Evolutionary conservation across 331 rosid species (phyloP).

Genomic region (Malus hybrid): DNA sequence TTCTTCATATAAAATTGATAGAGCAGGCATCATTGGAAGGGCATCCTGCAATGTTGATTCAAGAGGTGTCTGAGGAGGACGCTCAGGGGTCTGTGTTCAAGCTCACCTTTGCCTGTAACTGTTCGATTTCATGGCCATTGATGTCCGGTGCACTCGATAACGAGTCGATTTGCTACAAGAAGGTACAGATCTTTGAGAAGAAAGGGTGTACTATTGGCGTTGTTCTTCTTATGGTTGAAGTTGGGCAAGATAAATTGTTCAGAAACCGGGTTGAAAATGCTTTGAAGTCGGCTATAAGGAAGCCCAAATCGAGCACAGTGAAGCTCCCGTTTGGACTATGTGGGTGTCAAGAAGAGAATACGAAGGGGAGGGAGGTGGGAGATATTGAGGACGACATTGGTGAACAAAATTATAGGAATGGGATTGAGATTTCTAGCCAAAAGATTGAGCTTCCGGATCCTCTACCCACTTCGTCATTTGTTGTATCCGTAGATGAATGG

Average conservation of each 20-base stretch:
- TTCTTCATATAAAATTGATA: slow-evolving; percentile 79
- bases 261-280: slow-evolving; percentile 67
- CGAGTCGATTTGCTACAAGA: slow-evolving; percentile 75
- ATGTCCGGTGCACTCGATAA: slow-evolving; percentile 69
- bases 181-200: slow-evolving; percentile 82
- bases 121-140: slow-evolving; percentile 71
- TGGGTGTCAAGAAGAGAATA: slow-evolving; percentile 91
- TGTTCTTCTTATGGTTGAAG: slow-evolving; percentile 48
- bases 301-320: slow-evolving; percentile 51
- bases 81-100: slow-evolving; percentile 53
- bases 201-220: slow-evolving; percentile 75
- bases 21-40: slow-evolving; percentile 67
- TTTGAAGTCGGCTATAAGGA: slow-evolving; percentile 60
- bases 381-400: slow-evolving; percentile 65
- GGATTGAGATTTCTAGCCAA: slow-evolving; percentile 49
- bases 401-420: slow-evolving; percentile 40
- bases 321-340: slow-evolving; percentile 92
- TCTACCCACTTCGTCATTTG: slow-evolving; percentile 51
- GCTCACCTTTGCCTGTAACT: slow-evolving; percentile 87
- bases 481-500: slow-evolving; percentile 87
- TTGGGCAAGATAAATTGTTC: slow-evolving; percentile 58
- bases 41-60: slow-evolving; percentile 71
- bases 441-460: slow-evolving; percentile 64
- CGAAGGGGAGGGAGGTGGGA: slow-evolving; percentile 54
- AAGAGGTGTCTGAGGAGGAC: slow-evolving; percentile 55